Base-by-base conservation (phyloP, 345 rosid species). In the Iberis pinnata region DNA sequence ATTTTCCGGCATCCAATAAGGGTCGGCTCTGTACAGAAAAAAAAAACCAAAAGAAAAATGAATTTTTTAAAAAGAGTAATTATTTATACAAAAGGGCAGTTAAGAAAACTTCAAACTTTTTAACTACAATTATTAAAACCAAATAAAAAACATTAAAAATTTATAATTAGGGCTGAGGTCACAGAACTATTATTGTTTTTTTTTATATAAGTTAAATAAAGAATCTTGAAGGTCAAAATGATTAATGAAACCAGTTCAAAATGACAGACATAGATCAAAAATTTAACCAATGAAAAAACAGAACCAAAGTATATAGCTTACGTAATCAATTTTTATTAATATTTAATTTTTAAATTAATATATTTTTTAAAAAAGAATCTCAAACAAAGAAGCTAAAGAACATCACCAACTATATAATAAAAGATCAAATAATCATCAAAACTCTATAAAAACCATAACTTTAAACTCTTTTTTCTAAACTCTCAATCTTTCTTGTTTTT, bases 131-230 rank as follows among this genome's bases (percentile, higher is more conserved):
- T 29, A 37, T 10, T 36, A 15, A 45, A 38, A 19, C 6, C 43
- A 65, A 56, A 11, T 24, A 16, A 33, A 6, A 53, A 39, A 51
- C 5, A 12, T 12, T 5, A 3, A 24, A 45, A 26, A 18, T 3
- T 26, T 22, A 40, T 51, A 66, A 52, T 52, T 67, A 67, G 72
- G 67, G 72, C 72, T 67, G 72, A 67, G 60, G 72, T 67, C 58
- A 60, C n/a, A 43, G 36, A 53, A 12, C 49, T 45, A 67, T 60
- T 20, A 66, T 66, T 66, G 60, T 59, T 38, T 60, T 33, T 1
- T 7, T 5, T 1, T 9, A 4, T 31, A 68, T 41, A 47, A 53
- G 18, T 53, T 60, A 53, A 68, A 54, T 20, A 60, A 60, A 68
- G 72, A 68, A 67, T 67, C 71, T 67, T 53, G 45, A 67, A 60